Evolutionary conservation across 2,329 filamentous ascomycete species (phyloP).

Genomic region (Tolypocladium amazonense): DNA sequence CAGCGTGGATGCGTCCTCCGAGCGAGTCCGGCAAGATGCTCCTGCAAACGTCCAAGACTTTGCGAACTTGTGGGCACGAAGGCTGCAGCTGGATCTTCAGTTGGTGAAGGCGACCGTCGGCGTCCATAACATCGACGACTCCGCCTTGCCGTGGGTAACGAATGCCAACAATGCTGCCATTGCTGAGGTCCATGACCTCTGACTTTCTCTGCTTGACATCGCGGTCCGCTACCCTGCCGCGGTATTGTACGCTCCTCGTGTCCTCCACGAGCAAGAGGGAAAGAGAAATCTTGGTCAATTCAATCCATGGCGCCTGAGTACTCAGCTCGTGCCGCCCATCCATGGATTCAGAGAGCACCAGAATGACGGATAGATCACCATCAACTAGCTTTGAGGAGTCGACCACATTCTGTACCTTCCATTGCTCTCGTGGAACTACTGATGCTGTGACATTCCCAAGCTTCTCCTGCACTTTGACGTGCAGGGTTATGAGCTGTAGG

Average conservation of each 20-base stretch:
- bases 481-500: slow-evolving; percentile 55
- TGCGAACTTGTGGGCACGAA: slow-evolving; percentile 48
- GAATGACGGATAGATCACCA: slow-evolving; percentile 54
- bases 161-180: slow-evolving; percentile 40
- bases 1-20: slow-evolving; percentile 51
- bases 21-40: slow-evolving; percentile 51
- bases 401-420: slow-evolving; percentile 55
- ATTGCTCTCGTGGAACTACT: slow-evolving; percentile 33
- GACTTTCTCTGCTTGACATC: slow-evolving; percentile 37
- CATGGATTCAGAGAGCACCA: slow-evolving; percentile 57
- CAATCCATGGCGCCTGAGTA: slow-evolving; percentile 66
- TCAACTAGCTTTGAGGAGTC: slow-evolving; percentile 65
- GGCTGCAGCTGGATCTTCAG: slow-evolving; percentile 59
- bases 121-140: slow-evolving; percentile 55
- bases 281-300: slow-evolving; percentile 54
- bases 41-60: slow-evolving; percentile 49
- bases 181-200: slow-evolving; percentile 33
- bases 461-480: slow-evolving; percentile 35
- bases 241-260: slow-evolving; percentile 46
- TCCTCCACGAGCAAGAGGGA: slow-evolving; percentile 51
- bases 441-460: slow-evolving; percentile 15
- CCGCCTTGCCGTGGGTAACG: slow-evolving; percentile 49
- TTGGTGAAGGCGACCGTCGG: slow-evolving; percentile 51
- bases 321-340: slow-evolving; percentile 57
- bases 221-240: slow-evolving; percentile 38